phyloP scores from a whole-genome alignment of 1,139 yeast species.

The Kodamaea derodonti region DNA sequence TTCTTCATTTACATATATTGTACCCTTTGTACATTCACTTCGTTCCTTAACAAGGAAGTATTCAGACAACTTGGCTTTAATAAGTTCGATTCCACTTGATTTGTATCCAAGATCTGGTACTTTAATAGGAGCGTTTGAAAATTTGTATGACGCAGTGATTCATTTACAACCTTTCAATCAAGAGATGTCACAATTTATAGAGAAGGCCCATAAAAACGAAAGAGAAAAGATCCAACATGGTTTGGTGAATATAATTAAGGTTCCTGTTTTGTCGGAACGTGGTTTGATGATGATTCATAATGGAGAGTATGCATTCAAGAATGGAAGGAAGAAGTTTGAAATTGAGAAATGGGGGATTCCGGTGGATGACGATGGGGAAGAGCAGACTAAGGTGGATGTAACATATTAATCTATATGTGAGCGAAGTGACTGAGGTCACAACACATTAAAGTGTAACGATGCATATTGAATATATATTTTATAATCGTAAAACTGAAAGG shows the following conservation, averaged over 20 bases:
- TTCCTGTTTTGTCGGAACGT: conserved; percentile 68
- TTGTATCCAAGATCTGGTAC: conserved; percentile 57
- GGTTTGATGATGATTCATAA: conserved; percentile 76
- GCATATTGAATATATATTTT: too few species aligned
- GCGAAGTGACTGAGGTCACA: too few species aligned
- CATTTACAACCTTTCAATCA: conserved; percentile 83
- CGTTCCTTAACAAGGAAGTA: conserved; percentile 51
- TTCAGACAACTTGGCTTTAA: conserved; percentile 44
- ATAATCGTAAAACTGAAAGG: too few species aligned
- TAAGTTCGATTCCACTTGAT: conserved; percentile 59
- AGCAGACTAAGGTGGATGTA: conserved; percentile 10
- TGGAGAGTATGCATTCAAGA: conserved; percentile 83
- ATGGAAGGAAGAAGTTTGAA: conserved; percentile 78
- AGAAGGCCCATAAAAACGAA: conserved; percentile 62
- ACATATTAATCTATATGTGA: too few species aligned
- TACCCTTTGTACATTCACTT: conserved; percentile 63
- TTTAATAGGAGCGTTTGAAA: conserved; percentile 53
- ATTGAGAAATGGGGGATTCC: conserved; percentile 95
- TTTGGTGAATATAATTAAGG: conserved; percentile 66
- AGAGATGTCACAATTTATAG: conserved; percentile 62
- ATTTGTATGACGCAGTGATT: conserved; percentile 63
- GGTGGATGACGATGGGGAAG: conserved; percentile 65
- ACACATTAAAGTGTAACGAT: too few species aligned
- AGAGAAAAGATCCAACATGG: conserved; percentile 87
- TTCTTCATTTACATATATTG: conserved; percentile 44